Base-by-base conservation (phyloP, 192 early-diverging fungal genomes). In the Coemansia sp. region DNA sequence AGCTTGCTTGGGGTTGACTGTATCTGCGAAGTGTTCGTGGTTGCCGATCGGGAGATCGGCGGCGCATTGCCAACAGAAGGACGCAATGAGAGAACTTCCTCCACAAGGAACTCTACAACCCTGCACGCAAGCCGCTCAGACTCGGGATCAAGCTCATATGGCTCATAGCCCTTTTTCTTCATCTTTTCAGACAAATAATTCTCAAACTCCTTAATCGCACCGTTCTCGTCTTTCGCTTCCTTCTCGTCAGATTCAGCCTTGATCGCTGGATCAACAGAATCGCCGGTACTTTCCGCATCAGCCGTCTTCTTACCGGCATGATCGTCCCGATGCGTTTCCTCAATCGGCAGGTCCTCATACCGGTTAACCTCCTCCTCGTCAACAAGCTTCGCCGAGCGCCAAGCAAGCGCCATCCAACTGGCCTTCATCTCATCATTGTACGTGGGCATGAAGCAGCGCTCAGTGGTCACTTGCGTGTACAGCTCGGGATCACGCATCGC, bases 401-500 rank as follows among this genome's bases (percentile, higher is more conserved):
- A 83, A 11, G 80, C 69, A 37, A 83, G 77, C 5, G 77, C 73
- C 56, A 94, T 88, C 69, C 89, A 87, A 48, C 84, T 85, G 17
- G 84, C 77, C 12, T 89, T 84, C 56, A 84, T 81, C 42, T 84
- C 74, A 32, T 88, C 71, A 46, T 93, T 92, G 69, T 87, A 91
- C 20, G 82, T 82, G 2, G 89, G 77, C 43, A 95, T 72, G 43
- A 84, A 84, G 71, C 88, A 90, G 7, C 89, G 68, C n/a, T 85
- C 87, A 0, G 84, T 72, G 0, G 87, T 81, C 1, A 90, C 89
- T 9, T 88, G 58, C 38, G 86, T 78, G 70, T 93, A 98, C 9
- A 86, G 67, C 45, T 88, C 87, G 0, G 87, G 76, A 51, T 92
- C 84, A 19, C 97, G 90, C 62, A 92, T 73, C 1, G 70, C 82